Conservation (phyloP, 176 grass and related monocot species). For the Areca catechu region DNA sequence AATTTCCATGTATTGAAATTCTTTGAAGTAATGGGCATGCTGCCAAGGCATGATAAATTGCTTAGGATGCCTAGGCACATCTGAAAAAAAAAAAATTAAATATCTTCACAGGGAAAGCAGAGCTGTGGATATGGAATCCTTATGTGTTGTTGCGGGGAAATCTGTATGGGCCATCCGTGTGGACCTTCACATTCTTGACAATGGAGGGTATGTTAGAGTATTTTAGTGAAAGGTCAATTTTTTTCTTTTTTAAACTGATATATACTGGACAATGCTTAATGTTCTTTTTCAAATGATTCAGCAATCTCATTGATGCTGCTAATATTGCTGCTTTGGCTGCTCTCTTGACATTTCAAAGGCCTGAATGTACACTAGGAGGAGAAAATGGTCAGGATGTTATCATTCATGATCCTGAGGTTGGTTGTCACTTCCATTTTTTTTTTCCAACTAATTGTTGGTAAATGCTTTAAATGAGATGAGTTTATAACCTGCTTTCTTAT, state of each 20-base stretch:
- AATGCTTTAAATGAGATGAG: too few species aligned
- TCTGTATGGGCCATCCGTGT: slow-evolving; percentile 84
- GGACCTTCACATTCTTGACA: slow-evolving; percentile 94
- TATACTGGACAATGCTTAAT: too few species aligned
- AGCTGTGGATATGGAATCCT: slow-evolving; percentile 92
- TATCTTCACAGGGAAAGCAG: slow-evolving; percentile 63
- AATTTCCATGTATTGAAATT: too few species aligned
- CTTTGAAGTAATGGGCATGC: too few species aligned
- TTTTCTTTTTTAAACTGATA: too few species aligned
- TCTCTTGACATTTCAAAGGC: slow-evolving; percentile 69
- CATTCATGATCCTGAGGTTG: slow-evolving; percentile 70
- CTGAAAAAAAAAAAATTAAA: neutral
- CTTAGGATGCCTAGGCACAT: too few species aligned
- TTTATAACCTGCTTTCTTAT: too few species aligned
- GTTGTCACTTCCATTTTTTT: slow-evolving; percentile 11
- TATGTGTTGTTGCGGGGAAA: slow-evolving; percentile 85
- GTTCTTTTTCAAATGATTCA: slow-evolving; percentile 18
- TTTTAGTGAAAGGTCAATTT: neutral
- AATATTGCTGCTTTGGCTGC: slow-evolving; percentile 87
- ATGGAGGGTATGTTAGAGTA: slow-evolving; percentile 66
- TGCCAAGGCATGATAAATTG: too few species aligned
- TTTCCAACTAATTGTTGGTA: neutral
- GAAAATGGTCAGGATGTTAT: slow-evolving; percentile 75
- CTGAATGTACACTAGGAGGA: slow-evolving; percentile 72
- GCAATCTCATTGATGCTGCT: slow-evolving; percentile 90